These are phyloP conservation scores for Melocanna baccifera DNA, from an alignment of 176 grass and related monocot species.

Conservation along the genomic window DNA sequence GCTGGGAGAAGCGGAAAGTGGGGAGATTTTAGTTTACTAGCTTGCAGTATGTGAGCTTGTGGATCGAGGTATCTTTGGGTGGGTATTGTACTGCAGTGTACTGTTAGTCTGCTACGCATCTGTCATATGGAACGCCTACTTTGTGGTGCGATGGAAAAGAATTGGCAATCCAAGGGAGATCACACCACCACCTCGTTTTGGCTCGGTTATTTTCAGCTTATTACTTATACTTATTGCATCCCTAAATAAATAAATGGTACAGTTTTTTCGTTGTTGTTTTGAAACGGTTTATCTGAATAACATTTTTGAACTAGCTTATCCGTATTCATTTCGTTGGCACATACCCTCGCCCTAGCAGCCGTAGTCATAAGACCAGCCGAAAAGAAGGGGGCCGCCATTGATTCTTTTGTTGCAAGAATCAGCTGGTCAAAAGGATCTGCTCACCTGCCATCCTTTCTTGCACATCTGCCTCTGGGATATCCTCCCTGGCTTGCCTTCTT, in stretches of 20 bases:
- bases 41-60: not conserved
- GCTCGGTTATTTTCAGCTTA: no score
- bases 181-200: conserved; percentile 28
- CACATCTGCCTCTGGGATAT: conserved; percentile 34
- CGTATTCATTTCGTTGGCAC: no score
- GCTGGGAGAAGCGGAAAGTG: not conserved
- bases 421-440: conserved; percentile 28
- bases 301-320: no score
- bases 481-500: conserved; percentile 45
- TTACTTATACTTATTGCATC: no score
- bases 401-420: conserved; percentile 40
- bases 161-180: conserved; percentile 13
- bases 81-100: not conserved
- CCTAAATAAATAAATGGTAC: no score
- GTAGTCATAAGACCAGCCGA: no score
- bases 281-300: no score
- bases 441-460: conserved; percentile 37
- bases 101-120: not conserved
- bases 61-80: conserved; percentile 29
- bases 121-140: not conserved
- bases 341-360: no score
- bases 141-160: conserved; percentile 31
- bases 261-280: no score
- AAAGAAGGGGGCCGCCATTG: not conserved
- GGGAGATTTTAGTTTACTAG: not conserved